Evolutionary conservation across 352 stramenopile species (phyloP).

Genomic region (Phytophthora macrochlamydospora): DNA sequence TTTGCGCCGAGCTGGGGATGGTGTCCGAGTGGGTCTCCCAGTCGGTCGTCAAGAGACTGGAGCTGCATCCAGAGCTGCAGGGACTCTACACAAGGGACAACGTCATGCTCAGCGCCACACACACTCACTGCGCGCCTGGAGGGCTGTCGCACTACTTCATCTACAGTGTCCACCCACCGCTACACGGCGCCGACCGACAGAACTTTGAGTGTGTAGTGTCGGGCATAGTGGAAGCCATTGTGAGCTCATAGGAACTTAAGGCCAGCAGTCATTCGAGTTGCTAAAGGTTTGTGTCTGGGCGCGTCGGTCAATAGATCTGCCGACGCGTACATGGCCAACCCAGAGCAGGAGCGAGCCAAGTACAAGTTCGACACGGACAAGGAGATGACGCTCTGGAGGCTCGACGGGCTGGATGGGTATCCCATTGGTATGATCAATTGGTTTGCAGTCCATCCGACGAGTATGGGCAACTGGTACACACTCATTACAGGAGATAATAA

Average conservation of each 20-base stretch:
- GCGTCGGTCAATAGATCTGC: conserved; percentile 90
- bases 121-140: conserved; percentile 91
- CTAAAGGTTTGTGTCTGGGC: conserved; percentile 66
- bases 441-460: conserved; percentile 94
- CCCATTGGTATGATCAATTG: conserved; percentile 93
- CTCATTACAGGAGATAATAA: conserved; percentile 96
- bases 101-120: conserved; percentile 90
- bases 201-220: conserved; percentile 92
- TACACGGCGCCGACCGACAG: conserved; percentile 75
- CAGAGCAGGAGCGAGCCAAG: conserved; percentile 67
- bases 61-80: conserved; percentile 43
- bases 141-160: conserved; percentile 93
- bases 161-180: conserved; percentile 85
- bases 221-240: conserved; percentile 86
- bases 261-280: conserved; percentile 64
- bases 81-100: conserved; percentile 74
- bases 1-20: conserved; percentile 91
- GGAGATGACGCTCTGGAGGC: conserved; percentile 90
- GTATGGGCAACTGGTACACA: conserved; percentile 93
- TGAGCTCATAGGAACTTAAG: conserved; percentile 80
- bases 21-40: conserved; percentile 90
- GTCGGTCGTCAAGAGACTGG: conserved; percentile 68
- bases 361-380: conserved; percentile 92
- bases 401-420: conserved; percentile 82
- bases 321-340: conserved; percentile 92